Percentiles rank a stretch among this genome's conserved stretches.
These are phyloP conservation scores for Paraphaeosphaeria sporulosa DNA, from an alignment of 2,329 filamentous ascomycete genomes.

Conservation along the genomic window DNA sequence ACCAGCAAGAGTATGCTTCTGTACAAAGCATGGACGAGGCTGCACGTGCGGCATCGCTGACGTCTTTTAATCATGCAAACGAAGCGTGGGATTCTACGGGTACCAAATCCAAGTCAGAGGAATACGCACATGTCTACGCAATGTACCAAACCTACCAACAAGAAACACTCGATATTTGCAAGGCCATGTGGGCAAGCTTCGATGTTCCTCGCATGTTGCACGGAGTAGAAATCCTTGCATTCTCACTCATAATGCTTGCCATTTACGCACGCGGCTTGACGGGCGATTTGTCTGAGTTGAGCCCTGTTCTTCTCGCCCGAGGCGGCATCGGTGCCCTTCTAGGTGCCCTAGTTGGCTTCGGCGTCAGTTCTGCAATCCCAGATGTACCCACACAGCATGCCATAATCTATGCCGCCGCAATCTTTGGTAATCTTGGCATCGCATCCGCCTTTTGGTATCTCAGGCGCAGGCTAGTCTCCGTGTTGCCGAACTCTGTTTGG, in stretches of 20 bases:
- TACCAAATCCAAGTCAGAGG: conserved; percentile 42
- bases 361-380: conserved; percentile 53
- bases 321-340: conserved; percentile 58
- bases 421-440: conserved; percentile 51
- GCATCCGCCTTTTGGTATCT: conserved; percentile 52
- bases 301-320: conserved; percentile 60
- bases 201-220: conserved; percentile 85
- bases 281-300: conserved; percentile 62
- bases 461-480: conserved; percentile 53
- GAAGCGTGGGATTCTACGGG: conserved; percentile 60
- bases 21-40: conserved; percentile 73
- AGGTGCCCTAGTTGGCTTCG: conserved; percentile 53
- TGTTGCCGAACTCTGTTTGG: conserved; percentile 81
- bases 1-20: conserved; percentile 82
- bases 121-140: conserved; percentile 55
- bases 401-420: conserved; percentile 50
- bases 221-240: conserved; percentile 75
- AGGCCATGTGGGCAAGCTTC: conserved; percentile 89
- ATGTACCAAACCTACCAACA: conserved; percentile 78
- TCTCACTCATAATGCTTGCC: conserved; percentile 72
- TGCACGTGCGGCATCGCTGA: conserved; percentile 62
- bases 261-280: conserved; percentile 72
- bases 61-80: conserved; percentile 68
- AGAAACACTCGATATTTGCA: conserved; percentile 80
- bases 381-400: conserved; percentile 51